Evolutionary conservation across 2,329 filamentous ascomycete species (phyloP).

Genomic region (Diaporthe australafricana): DNA sequence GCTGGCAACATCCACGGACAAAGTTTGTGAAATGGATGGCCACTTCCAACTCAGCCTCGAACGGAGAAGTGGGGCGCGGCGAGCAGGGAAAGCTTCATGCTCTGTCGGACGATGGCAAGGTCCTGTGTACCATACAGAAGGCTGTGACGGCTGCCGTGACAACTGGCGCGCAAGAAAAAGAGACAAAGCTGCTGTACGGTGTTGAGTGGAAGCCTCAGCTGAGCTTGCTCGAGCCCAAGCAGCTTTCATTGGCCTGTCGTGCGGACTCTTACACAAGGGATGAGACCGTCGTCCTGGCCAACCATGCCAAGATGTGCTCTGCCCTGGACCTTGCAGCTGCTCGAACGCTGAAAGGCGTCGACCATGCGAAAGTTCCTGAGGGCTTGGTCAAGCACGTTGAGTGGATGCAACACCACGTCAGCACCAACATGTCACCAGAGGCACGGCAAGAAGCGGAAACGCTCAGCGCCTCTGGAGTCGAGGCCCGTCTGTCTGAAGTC

Average conservation of each 20-base stretch:
- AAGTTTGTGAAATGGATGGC: background rate
- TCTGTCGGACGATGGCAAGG: conserved; percentile 45
- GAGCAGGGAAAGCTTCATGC: conserved; percentile 46
- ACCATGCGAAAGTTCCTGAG: conserved; percentile 39
- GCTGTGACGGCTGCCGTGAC: conserved; percentile 44
- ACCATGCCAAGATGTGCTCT: conserved; percentile 41
- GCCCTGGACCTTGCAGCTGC: conserved; percentile 37
- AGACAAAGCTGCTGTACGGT: conserved; percentile 47
- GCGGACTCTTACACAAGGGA: conserved; percentile 40
- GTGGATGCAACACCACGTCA: conserved; percentile 48
- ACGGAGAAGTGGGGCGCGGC: conserved; percentile 23
- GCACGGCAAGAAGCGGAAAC: conserved; percentile 39
- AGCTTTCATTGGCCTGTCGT: conserved; percentile 43
- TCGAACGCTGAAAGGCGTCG: conserved; percentile 38
- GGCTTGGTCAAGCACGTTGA: conserved; percentile 43
- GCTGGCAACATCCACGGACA: conserved; percentile 4
- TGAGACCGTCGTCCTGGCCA: conserved; percentile 39
- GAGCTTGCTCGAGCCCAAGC: conserved; percentile 46
- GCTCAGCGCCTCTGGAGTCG: conserved; percentile 41
- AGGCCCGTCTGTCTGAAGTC: conserved; percentile 42
- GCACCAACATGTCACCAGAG: conserved; percentile 33
- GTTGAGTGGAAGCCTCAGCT: conserved; percentile 54
- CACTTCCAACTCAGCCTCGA: background rate
- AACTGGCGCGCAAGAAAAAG: conserved; percentile 34
- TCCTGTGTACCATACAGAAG: conserved; percentile 45